Conservation (phyloP, 495 filamentous ascomycete species). For the Daldinia grandis region DNA sequence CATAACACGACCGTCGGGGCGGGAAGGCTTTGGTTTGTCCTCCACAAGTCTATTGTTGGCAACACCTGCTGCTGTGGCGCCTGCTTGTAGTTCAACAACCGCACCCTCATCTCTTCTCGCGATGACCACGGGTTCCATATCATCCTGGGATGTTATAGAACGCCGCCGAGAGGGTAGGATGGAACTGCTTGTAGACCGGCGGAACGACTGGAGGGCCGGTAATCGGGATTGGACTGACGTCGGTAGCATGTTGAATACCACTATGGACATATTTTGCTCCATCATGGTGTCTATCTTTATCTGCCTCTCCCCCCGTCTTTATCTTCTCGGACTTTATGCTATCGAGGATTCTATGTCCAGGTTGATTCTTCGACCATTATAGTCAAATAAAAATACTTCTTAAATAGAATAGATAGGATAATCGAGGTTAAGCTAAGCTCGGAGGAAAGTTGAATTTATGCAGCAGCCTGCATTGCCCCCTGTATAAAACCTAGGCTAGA, state of each 20-base stretch:
- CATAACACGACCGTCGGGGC: not conserved
- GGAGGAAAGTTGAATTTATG: slow-evolving; percentile 14
- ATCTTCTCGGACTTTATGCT: not conserved
- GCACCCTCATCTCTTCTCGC: slow-evolving; percentile 20
- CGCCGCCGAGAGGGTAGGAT: slow-evolving; percentile 29
- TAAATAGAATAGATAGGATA: not conserved
- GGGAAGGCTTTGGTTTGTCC: not conserved
- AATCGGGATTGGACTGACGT: slow-evolving; percentile 43
- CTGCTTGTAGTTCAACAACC: slow-evolving; percentile 23
- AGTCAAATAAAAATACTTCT: not conserved
- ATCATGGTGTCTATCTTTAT: slow-evolving; percentile 30
- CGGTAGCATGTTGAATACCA: slow-evolving; percentile 44
- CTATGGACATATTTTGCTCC: slow-evolving; percentile 41
- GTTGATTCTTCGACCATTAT: not conserved
- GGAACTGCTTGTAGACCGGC: slow-evolving; percentile 36
- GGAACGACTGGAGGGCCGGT: slow-evolving; percentile 39
- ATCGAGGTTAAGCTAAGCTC: slow-evolving; percentile 4
- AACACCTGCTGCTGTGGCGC: slow-evolving; percentile 4
- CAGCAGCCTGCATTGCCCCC: not conserved
- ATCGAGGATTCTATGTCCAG: slow-evolving; percentile 8
- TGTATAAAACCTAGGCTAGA: slow-evolving; percentile 6
- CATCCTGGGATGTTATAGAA: slow-evolving; percentile 8
- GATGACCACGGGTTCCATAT: slow-evolving; percentile 22
- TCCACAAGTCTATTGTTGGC: slow-evolving; percentile 5
- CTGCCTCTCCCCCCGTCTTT: not conserved